Evolutionary conservation across 139 green algal species (phyloP), one percentile per base, ranked within the genome.

Genomic region (Chlamydomonas schloesseri): DNA sequence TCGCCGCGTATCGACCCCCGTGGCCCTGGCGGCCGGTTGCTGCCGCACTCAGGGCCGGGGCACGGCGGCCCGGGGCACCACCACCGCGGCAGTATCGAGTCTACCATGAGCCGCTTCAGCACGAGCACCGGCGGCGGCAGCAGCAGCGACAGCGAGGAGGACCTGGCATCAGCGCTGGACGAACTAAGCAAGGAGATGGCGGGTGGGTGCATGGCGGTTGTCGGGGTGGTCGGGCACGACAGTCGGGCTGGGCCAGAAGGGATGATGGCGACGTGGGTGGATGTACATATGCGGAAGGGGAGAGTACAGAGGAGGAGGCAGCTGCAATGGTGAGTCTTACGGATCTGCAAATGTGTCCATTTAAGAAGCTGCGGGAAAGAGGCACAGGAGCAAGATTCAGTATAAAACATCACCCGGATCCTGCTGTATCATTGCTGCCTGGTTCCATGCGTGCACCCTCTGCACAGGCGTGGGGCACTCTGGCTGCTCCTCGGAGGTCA

Each of bases 101-200:
- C 67, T 5, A 85, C 47, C 11, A 68, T 76, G 60, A 75, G 65
- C 23, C 73, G 72, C 26, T 88, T 88, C 83, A 79, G 42, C 26
- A 88, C 83, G 47, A 88, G 83, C 64, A 79, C 83, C 1, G 64
- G n/a, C 9, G n/a, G 47, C 50, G 20, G 37, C 29, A 50, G 77
- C 62, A 79, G 42, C 60, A 73, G 60, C 42, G 76, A 50, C 31
- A 14, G 21, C 23, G 37, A 62, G 33, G 36, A 75, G 33, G 81
- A 82, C 15, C 65, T 89, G 57, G 20, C 14, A 23, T 69, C 53
- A 21, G 84, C 76, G 14, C 70, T 89, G 58, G 64, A 84, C 31
- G 84, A 84, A 15, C 37, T 89, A 67, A 24, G 46, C 26, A 28
- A 23, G 36, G 81, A 87, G 70, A 37, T 78, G 46, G 46, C 10